Base-by-base conservation (phyloP, 2,329 filamentous ascomycete genomes). In the Fusarium sp. region DNA sequence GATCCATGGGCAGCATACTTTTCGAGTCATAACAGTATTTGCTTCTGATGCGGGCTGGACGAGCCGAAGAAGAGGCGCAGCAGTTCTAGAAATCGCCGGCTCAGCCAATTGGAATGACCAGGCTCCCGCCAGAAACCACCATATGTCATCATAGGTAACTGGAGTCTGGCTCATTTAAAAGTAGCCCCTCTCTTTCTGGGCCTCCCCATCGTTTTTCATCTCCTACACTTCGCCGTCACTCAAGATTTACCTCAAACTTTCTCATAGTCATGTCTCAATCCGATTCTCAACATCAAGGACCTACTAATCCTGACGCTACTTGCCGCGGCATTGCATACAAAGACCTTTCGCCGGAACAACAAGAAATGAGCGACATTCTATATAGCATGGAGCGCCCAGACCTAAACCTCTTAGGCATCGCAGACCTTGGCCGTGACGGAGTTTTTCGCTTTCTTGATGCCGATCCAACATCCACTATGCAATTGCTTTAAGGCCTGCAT, bases 351-450 rank as follows among this genome's bases (percentile, higher is more conserved):
- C 26, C 39, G 0, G 45, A 61, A 1, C 39, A 62, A 24, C 49
- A 45, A 20, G 45, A 62, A 45, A 39, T 62, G 18, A 62, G 39
- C 39, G 56, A 53, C 7, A 62, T 61, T 14, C 20, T 62, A 1
- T 26, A 49, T 11, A 15, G 52, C 9, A 53, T 51, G 39, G 56
- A 45, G 28, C 20, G 56, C 17, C 18, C 34, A 4, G 45, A 52
- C 13, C 33, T 24, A 14, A n/a, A 36, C 9, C 43, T 61, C 0
- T 9, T 61, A 1, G 53, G 58, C 1, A 18, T 50, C 0, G 53
- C 39, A 7, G 33, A 62, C 15, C 58, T 62, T 24, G 58, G 58
- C 2, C 17, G 5, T 20, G 56, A 61, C 13, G 58, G 58, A 2
- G 18, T 61, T 2, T 36, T 62, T 2, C 58, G 58, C 3, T 24